A percentile compares a stretch with the other conserved stretches of the same genome.
phyloP scores from a whole-genome alignment of 352 stramenopile genomes.

The Phytopythium montanum region DNA sequence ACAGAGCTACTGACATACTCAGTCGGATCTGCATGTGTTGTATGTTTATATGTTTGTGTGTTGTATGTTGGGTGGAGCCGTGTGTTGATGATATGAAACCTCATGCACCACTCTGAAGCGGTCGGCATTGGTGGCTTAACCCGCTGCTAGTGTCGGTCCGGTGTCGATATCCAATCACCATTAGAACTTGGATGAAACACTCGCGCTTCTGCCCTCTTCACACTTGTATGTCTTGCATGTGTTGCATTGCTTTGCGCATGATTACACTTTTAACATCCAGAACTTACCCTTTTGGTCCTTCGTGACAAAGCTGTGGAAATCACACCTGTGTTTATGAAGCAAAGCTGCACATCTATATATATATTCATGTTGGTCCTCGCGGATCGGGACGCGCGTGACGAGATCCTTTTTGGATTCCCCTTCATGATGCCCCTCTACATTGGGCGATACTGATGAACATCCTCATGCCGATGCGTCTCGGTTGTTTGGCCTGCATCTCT shows the following conservation, averaged over 20 bases:
- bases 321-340: constrained; percentile 91
- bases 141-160: constrained; percentile 4
- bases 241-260: constrained; percentile 32
- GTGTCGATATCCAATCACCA: constrained; percentile 72
- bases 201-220: constrained; percentile 3
- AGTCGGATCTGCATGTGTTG: constrained; percentile 4
- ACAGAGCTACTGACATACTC: constrained; percentile 81
- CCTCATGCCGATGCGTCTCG: constrained; percentile 38
- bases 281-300: constrained; percentile 84
- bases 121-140: constrained; percentile 17
- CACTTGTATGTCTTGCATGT: not conserved
- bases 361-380: constrained; percentile 9
- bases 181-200: constrained; percentile 66
- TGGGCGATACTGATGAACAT: constrained; percentile 69
- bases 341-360: constrained; percentile 22
- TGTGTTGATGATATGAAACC: constrained; percentile 82
- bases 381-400: constrained; percentile 45
- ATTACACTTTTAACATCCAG: constrained; percentile 48
- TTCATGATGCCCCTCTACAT: constrained; percentile 77
- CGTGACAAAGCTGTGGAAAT: constrained; percentile 74
- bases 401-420: constrained; percentile 84
- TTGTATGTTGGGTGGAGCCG: constrained; percentile 13
- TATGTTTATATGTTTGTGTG: constrained; percentile 15
- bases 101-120: constrained; percentile 88
- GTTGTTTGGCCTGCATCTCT: constrained; percentile 8